A percentile compares a stretch with the other conserved stretches of the same genome.
phyloP scores from a whole-genome alignment of 352 stramenopile genomes.

The Globisporangium paroecandrum region DNA sequence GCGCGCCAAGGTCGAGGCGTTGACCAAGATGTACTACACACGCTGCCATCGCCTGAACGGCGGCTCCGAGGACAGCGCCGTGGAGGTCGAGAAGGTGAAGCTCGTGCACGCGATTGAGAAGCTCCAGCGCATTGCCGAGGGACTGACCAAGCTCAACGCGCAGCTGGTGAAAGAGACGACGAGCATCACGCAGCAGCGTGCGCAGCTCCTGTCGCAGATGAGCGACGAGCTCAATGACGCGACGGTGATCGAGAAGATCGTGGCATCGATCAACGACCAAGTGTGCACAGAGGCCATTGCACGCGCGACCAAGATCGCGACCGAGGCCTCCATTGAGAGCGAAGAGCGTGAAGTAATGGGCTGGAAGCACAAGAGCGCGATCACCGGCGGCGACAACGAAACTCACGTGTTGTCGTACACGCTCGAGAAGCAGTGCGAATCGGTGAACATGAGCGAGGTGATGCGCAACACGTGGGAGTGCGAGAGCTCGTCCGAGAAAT shows the following conservation, averaged over 20 bases:
- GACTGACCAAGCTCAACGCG: constrained; percentile 42
- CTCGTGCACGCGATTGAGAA: constrained; percentile 48
- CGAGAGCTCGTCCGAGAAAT: constrained; percentile 10
- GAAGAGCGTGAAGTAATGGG: constrained; percentile 7
- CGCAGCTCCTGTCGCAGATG: background rate
- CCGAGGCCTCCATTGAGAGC: background rate
- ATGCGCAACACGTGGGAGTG: constrained; percentile 5
- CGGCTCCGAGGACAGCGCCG: constrained; percentile 14
- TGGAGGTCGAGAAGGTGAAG: constrained; percentile 43
- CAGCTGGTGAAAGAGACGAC: constrained; percentile 32
- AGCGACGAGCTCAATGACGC: constrained; percentile 7
- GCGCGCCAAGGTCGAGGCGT: constrained; percentile 41
- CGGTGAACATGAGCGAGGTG: constrained; percentile 3
- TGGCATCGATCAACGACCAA: constrained; percentile 9
- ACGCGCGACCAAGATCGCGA: constrained; percentile 5
- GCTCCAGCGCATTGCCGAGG: constrained; percentile 44
- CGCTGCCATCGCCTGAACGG: constrained; percentile 43
- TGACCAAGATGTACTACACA: constrained; percentile 64
- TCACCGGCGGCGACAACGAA: background rate
- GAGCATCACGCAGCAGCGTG: constrained; percentile 18
- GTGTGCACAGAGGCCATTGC: constrained; percentile 9
- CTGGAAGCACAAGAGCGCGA: constrained; percentile 9
- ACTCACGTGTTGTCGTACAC: background rate
- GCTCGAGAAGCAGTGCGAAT: constrained; percentile 24
- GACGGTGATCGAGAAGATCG: constrained; percentile 9